phyloP scores from a whole-genome alignment of 768 basidiomycete genomes.

The Termitomyces sp. region DNA sequence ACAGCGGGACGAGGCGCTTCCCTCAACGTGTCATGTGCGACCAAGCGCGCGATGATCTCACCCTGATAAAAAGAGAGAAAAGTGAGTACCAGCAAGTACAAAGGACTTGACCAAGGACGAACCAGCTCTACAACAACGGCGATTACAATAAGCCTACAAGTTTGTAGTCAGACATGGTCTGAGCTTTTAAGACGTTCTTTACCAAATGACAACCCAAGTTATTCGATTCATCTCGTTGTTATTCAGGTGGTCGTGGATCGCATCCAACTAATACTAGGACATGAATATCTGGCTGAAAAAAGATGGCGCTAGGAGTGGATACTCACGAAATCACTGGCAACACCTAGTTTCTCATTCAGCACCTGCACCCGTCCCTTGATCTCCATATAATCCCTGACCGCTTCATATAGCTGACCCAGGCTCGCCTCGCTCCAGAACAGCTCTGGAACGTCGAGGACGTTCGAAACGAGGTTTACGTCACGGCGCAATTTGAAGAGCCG shows the following conservation, averaged over 20 bases:
- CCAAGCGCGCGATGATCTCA: constrained; percentile 73
- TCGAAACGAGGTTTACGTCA: constrained; percentile 88
- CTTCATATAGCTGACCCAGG: constrained; percentile 83
- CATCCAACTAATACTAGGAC: constrained; percentile 66
- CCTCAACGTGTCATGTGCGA: constrained; percentile 56
- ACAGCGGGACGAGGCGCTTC: constrained; percentile 8
- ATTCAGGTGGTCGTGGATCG: constrained; percentile 91
- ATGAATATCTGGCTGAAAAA: neutral
- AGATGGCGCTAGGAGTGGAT: neutral
- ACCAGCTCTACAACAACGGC: constrained; percentile 88
- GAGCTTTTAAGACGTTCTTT: constrained; percentile 17
- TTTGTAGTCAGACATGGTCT: constrained; percentile 12
- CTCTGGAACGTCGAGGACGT: constrained; percentile 90
- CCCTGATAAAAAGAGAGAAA: constrained; percentile 36
- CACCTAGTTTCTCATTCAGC: constrained; percentile 82
- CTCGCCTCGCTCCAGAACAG: constrained; percentile 95
- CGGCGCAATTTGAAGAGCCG: constrained; percentile 81
- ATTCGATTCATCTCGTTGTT: constrained; percentile 87
- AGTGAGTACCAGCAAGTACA: neutral
- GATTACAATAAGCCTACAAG: constrained; percentile 76
- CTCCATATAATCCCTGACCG: constrained; percentile 93
- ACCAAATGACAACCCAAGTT: constrained; percentile 54
- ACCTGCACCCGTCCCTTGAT: constrained; percentile 77
- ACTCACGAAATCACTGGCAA: constrained; percentile 85
- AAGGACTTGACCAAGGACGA: constrained; percentile 21